These are phyloP conservation scores for Mollisiaceae sp. DNA, from an alignment of 2,329 filamentous ascomycete genomes.

Conservation along the genomic window DNA sequence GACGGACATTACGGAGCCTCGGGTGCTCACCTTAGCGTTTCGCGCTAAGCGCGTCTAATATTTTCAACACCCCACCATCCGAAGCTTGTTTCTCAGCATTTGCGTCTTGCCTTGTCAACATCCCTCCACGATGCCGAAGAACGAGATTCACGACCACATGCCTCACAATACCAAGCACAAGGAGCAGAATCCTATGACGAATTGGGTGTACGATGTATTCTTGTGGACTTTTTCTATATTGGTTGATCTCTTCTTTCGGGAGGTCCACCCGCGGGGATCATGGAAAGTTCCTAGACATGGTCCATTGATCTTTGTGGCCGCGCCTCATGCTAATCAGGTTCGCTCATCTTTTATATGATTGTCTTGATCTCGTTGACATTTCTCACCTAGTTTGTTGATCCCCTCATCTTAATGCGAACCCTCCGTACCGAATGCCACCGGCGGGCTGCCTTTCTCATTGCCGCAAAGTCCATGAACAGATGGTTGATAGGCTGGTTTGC, in stretches of 20 bases:
- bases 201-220: conserved; percentile 78
- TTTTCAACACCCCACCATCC: no score
- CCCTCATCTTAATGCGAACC: conserved; percentile 89
- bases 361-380: conserved; percentile 12
- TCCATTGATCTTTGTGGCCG: conserved; percentile 93
- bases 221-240: conserved; percentile 81
- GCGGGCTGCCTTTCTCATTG: conserved; percentile 90
- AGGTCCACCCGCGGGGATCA: conserved; percentile 91
- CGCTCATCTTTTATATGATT: conserved; percentile 36
- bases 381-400: conserved; percentile 83
- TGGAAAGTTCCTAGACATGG: conserved; percentile 92
- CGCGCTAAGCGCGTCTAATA: neutral
- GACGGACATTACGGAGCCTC: no score
- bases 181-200: conserved; percentile 71
- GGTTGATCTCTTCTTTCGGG: conserved; percentile 96
- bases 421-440: conserved; percentile 84
- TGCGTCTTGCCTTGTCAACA: neutral
- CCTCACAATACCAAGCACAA: conserved; percentile 44
- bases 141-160: conserved; percentile 34
- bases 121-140: conserved; percentile 28
- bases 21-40: neutral
- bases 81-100: no score
- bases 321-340: conserved; percentile 95
- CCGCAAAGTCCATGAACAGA: conserved; percentile 92
- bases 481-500: conserved; percentile 88